Evolutionary conservation across 441 rosid genomes (phyloP), one percentile per base, ranked within the genome.

Genomic region (Pelargonium cotyledonis): DNA sequence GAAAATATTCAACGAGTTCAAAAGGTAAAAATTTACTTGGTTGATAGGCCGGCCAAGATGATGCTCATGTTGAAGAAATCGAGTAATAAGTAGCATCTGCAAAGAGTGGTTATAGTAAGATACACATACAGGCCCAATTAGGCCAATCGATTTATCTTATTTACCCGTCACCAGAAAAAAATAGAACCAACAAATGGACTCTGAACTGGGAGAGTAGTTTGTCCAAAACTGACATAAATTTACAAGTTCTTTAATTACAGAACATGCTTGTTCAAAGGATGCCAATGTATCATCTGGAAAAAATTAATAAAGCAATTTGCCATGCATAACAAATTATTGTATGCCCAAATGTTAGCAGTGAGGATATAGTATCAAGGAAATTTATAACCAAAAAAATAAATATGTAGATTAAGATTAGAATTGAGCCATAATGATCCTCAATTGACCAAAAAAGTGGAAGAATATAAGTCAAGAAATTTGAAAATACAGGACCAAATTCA

Each of bases 61-160:
- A 84, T 88, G 96, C 80, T 92, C 97, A 67, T 95, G 98, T 80
- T 95, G 99, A 74, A 95, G 88, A 78, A 90, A 95, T 67, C 99
- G 97, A 35, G 83, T 86, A 74, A 95, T 92, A 75, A 95, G 81
- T 75, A 95, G 68, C 68, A 95, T 89, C 99, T 95, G 88, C 78
- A 72, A 74, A 53, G 46, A n/a, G 41, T 10, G 4, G 40, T 23
- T 15, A 61, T 23, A 11, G 41, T 61, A 61, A 61, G 35, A 26
- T 23, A 26, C 16, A 19, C 11, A 61, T 26, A 15, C 26, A 55
- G 40, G 41, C 23, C 41, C 3, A 61, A 11, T 12, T 61, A 61
- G 41, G 10, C 29, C 14, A 61, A 61, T 61, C 65, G 26, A 61
- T 11, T 26, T 9, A 11, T 11, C 35, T 29, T 4, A 23, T 47